phyloP scores from a whole-genome alignment of 2,329 filamentous ascomycete species.

The Leptographium radiaticola region DNA sequence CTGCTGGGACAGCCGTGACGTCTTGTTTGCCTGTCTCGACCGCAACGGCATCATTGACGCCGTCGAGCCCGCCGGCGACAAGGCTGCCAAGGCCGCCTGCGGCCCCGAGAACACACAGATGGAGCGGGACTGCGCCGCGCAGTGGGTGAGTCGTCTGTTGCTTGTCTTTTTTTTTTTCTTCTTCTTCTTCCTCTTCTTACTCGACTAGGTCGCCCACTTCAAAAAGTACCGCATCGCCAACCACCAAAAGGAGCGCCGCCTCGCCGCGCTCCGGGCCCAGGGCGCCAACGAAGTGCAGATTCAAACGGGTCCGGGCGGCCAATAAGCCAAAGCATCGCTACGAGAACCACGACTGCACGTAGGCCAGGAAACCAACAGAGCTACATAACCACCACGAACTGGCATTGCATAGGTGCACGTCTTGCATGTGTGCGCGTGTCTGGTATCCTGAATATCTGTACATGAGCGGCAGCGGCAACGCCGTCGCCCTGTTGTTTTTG shows the following conservation, averaged over 20 bases:
- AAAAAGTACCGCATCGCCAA: conserved; percentile 94
- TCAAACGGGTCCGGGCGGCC: conserved; percentile 10
- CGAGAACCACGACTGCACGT: background rate
- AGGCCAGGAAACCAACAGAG: too few relatives aligned
- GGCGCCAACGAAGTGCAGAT: conserved; percentile 48
- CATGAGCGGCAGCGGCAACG: background rate
- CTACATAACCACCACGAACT: too few relatives aligned
- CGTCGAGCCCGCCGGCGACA: conserved; percentile 27
- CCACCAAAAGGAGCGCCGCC: conserved; percentile 66
- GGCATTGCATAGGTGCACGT: too few relatives aligned
- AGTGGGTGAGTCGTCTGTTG: conserved; percentile 59
- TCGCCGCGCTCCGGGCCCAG: conserved; percentile 62
- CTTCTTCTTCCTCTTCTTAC: conserved; percentile 1
- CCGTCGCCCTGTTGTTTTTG: too few relatives aligned
- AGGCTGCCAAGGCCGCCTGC: conserved; percentile 26
- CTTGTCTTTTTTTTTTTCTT: conserved; percentile 1
- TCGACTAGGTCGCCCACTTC: conserved; percentile 76
- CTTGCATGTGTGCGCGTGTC: background rate
- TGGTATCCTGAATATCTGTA: conserved; percentile 1
- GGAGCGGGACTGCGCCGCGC: conserved; percentile 72
- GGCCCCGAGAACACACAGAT: conserved; percentile 40
- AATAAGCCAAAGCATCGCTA: background rate
- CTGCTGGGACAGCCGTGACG: conserved; percentile 85
- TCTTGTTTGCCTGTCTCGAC: conserved; percentile 82
- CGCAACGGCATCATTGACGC: conserved; percentile 66